Evolutionary conservation across 2,329 filamentous ascomycete species (phyloP).

Genomic region (Pseudogymnoascus sp.): DNA sequence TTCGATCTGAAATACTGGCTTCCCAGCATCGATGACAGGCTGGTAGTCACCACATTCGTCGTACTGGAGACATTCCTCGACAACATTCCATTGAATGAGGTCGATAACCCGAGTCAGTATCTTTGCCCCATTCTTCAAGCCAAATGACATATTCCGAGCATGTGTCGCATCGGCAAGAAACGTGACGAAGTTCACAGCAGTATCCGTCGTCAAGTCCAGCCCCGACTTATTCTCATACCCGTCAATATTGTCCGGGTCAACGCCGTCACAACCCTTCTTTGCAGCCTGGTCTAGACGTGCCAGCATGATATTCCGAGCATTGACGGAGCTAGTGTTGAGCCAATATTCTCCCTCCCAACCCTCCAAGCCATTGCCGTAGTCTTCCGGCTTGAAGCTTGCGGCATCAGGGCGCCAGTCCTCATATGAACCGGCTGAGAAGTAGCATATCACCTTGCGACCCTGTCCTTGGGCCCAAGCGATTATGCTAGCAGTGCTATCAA

Average conservation of each 20-base stretch:
- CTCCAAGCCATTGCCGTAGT: conserved; percentile 52
- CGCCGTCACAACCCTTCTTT: conserved; percentile 59
- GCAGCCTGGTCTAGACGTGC: conserved; percentile 52
- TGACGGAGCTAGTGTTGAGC: conserved; percentile 52
- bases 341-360: conserved; percentile 64
- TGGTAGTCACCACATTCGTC: conserved; percentile 52
- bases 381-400: conserved; percentile 45
- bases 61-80: conserved; percentile 58
- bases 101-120: not conserved
- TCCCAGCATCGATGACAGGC: conserved; percentile 51
- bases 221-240: conserved; percentile 61
- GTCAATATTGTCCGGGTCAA: conserved; percentile 68
- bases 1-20: conserved; percentile 68
- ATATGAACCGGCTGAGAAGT: conserved; percentile 65
- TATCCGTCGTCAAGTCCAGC: conserved; percentile 48
- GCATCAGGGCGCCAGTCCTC: conserved; percentile 57
- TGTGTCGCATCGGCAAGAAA: conserved; percentile 54
- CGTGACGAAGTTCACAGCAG: conserved; percentile 53
- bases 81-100: not conserved
- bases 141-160: conserved; percentile 51
- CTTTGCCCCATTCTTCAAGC: conserved; percentile 59
- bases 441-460: conserved; percentile 61
- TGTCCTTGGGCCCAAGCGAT: conserved; percentile 42
- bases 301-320: conserved; percentile 60
- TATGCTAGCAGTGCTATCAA: conserved; percentile 45